phyloP scores from a whole-genome alignment of 352 stramenopile genomes.

The Globisporangium yorkense region DNA sequence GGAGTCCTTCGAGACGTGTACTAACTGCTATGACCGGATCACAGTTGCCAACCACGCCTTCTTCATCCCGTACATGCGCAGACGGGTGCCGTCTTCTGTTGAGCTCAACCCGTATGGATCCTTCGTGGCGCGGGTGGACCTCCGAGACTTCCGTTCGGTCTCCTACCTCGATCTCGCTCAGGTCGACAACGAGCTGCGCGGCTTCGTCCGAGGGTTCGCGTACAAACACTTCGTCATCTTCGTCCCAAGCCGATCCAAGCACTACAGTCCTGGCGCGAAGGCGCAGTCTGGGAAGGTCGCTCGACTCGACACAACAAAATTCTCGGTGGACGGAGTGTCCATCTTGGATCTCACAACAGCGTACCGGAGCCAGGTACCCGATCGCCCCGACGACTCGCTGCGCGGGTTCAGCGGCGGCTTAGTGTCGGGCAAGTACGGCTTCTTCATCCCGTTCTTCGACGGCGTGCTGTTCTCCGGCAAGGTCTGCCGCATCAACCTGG shows the following conservation, averaged over 20 bases:
- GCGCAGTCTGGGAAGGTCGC: slow-evolving; percentile 61
- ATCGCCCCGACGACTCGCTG: slow-evolving; percentile 49
- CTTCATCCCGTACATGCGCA: slow-evolving; percentile 67
- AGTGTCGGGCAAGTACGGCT: slow-evolving; percentile 74
- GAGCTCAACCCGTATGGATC: slow-evolving; percentile 60
- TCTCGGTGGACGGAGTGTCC: slow-evolving; percentile 34
- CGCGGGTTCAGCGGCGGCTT: slow-evolving; percentile 64
- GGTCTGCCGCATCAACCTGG: slow-evolving; percentile 71
- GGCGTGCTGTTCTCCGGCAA: slow-evolving; percentile 60
- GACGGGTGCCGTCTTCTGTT: slow-evolving; percentile 23
- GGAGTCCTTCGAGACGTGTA: not conserved
- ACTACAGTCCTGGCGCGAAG: slow-evolving; percentile 18
- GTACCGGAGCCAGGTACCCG: slow-evolving; percentile 58
- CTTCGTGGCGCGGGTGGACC: slow-evolving; percentile 48
- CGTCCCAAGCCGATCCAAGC: slow-evolving; percentile 40
- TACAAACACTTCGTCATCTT: slow-evolving; percentile 74
- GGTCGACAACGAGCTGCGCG: slow-evolving; percentile 42
- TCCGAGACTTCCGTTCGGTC: slow-evolving; percentile 55
- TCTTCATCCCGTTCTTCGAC: slow-evolving; percentile 77
- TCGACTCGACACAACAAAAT: slow-evolving; percentile 66
- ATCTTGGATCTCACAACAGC: slow-evolving; percentile 51
- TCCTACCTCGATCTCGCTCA: slow-evolving; percentile 42
- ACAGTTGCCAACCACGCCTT: slow-evolving; percentile 64
- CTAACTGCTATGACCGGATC: not conserved
- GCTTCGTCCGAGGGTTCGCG: slow-evolving; percentile 64